Evolutionary conservation across 1,284 basidiomycete species (phyloP), one percentile per base, ranked within the genome.

Genomic region (Neonothopanus nambi): DNA sequence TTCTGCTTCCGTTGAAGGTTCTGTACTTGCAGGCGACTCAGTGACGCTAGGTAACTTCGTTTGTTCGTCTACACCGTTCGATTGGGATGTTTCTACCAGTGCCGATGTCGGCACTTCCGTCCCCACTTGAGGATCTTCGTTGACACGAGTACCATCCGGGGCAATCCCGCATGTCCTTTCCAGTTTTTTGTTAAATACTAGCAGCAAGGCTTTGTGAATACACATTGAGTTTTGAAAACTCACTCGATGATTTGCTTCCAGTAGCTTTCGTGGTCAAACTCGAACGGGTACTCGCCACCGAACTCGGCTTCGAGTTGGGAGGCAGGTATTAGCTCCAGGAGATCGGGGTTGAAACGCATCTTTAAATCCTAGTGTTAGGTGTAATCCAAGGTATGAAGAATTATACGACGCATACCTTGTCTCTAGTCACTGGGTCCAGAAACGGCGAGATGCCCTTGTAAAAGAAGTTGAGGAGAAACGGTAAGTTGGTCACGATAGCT

Each of bases 311-410:
- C 91, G 7, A 96, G 82, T 60, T 95, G 93, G 12, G 82, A 79
- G 5, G 70, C 70, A 1, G 89, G 86, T 21, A 95, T 80, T 38
- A 94, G 82, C 53, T 91, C 89, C 20, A 79, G 69, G 11, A 95
- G 76, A 60, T 89, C 79, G 5, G 91, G 91, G 66, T 96, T 95
- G 71, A 96, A 95, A 28, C 86, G 84, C 83, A 93, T 91, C 88
- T 90, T 54, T 15, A 20, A 43, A 7, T n/a, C n/a, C 11, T 17
- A 42, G 30, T n/a, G 12, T 40, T 56, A 26, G 50, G 24, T 17
- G 44, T 33, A 17, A 38, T n/a, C n/a, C n/a, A n/a, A n/a, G n/a
- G n/a, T n/a, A n/a, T n/a, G n/a, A n/a, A n/a, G n/a, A n/a, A 43
- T 42, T 52, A n/a, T 1, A 40, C n/a, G n/a, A n/a, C n/a, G 54